Evolutionary conservation across 2,329 filamentous ascomycete species (phyloP).

Genomic region (Septoria petroselini): DNA sequence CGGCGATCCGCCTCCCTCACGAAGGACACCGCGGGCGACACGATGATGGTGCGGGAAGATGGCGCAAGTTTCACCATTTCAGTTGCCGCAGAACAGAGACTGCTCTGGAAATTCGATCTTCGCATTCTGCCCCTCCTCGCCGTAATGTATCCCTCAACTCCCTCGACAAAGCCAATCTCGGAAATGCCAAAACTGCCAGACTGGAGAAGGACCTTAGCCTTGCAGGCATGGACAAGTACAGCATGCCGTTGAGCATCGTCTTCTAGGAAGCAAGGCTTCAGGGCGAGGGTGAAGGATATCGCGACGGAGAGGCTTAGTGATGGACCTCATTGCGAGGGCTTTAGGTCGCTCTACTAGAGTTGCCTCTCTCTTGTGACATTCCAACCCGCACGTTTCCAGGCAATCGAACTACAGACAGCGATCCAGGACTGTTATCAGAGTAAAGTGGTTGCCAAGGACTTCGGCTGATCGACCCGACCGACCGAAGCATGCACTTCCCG

Average conservation of each 20-base stretch:
- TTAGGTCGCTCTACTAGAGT: slow-evolving; percentile 45
- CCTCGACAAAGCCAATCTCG: slow-evolving; percentile 47
- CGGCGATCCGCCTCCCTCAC: slow-evolving; percentile 22
- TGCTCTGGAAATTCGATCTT: slow-evolving; percentile 56
- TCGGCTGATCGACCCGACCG: too few species aligned
- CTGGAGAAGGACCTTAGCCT: slow-evolving; percentile 57
- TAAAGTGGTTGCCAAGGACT: background rate
- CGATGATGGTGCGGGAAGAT: slow-evolving; percentile 25
- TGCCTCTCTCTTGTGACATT: too few species aligned
- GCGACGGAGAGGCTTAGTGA: slow-evolving; percentile 47
- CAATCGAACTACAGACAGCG: background rate
- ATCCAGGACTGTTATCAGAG: too few species aligned
- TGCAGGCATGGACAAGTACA: slow-evolving; percentile 57
- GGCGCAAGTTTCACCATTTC: slow-evolving; percentile 40
- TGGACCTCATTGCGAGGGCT: slow-evolving; percentile 44
- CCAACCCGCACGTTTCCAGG: too few species aligned
- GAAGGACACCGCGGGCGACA: slow-evolving; percentile 23
- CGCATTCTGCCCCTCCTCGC: slow-evolving; percentile 57
- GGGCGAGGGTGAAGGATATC: slow-evolving; percentile 52
- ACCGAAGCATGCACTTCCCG: too few species aligned
- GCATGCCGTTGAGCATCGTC: slow-evolving; percentile 67
- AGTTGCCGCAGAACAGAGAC: slow-evolving; percentile 46
- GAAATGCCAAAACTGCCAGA: slow-evolving; percentile 46
- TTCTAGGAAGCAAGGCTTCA: slow-evolving; percentile 56
- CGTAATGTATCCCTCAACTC: slow-evolving; percentile 59